These are phyloP conservation scores for Diaporthe ampelina DNA, from an alignment of 2,329 filamentous ascomycete species.

Conservation along the genomic window DNA sequence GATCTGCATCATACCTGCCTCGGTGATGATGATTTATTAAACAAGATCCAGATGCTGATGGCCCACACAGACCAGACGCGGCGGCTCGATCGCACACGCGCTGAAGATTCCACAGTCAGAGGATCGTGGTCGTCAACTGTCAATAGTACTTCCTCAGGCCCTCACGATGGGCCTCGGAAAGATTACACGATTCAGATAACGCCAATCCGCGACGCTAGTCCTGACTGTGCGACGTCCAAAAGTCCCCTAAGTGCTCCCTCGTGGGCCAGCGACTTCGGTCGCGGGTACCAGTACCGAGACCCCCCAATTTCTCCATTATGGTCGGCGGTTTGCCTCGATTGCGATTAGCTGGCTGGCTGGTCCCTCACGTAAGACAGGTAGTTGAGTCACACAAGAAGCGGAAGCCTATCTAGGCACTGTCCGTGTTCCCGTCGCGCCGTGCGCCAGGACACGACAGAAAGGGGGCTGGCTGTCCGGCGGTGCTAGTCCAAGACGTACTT, in stretches of 20 bases:
- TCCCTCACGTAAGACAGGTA: conserved; percentile 35
- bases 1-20: conserved; percentile 18
- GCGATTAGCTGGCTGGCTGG: conserved; percentile 31
- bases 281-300: conserved; percentile 24
- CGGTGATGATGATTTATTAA: conserved; percentile 20
- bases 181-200: conserved; percentile 32
- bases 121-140: conserved; percentile 4
- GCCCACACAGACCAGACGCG: conserved; percentile 26
- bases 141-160: conserved; percentile 2
- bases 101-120: conserved; percentile 14
- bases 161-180: conserved; percentile 13
- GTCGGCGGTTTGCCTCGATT: conserved; percentile 32
- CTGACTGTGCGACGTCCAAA: conserved; percentile 26
- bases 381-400: conserved; percentile 34
- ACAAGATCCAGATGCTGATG: conserved; percentile 34
- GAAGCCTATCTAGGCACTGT: conserved; percentile 34
- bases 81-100: conserved; percentile 32
- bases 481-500: conserved; percentile 21
- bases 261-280: conserved; percentile 7
- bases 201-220: conserved; percentile 25
- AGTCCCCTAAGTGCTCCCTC: conserved; percentile 25
- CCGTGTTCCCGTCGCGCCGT: conserved; percentile 36
- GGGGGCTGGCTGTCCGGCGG: conserved; percentile 18
- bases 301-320: conserved; percentile 22
- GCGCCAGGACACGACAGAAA: conserved; percentile 35